phyloP scores from a whole-genome alignment of 78 protist species.

The Ministeria vibrans region DNA sequence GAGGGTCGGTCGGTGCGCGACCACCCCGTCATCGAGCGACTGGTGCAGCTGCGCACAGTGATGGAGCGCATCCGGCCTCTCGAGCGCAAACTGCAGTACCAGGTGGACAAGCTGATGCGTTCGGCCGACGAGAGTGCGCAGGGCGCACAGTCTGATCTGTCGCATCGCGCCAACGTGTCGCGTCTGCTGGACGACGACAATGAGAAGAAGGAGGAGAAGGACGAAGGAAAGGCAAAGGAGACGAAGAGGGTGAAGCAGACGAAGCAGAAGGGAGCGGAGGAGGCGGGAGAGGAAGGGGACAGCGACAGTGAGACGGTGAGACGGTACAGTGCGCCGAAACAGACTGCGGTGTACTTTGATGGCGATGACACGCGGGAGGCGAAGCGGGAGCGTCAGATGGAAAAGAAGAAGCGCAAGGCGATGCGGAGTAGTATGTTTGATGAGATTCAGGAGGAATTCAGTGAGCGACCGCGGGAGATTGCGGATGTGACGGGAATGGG shows the following conservation, averaged over 20 bases:
- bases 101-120: conserved; percentile 35
- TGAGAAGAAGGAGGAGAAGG: background rate
- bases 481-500: too few relatives aligned
- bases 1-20: conserved; percentile 60
- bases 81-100: conserved; percentile 40
- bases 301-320: background rate
- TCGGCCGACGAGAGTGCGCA: background rate
- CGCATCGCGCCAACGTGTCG: background rate
- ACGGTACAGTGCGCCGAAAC: background rate
- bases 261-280: background rate
- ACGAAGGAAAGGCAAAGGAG: background rate
- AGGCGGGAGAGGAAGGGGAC: background rate
- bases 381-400: background rate
- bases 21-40: conserved; percentile 77
- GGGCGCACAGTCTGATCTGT: background rate
- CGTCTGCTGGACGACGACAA: background rate
- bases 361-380: background rate
- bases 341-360: background rate
- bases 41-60: conserved; percentile 58
- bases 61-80: conserved; percentile 67
- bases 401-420: background rate
- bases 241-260: background rate
- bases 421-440: background rate
- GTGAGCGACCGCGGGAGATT: conserved; percentile 12
- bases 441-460: conserved; percentile 8